phyloP scores from a whole-genome alignment of 2,329 filamentous ascomycete genomes.

The Pestalotiopsis sp. region DNA sequence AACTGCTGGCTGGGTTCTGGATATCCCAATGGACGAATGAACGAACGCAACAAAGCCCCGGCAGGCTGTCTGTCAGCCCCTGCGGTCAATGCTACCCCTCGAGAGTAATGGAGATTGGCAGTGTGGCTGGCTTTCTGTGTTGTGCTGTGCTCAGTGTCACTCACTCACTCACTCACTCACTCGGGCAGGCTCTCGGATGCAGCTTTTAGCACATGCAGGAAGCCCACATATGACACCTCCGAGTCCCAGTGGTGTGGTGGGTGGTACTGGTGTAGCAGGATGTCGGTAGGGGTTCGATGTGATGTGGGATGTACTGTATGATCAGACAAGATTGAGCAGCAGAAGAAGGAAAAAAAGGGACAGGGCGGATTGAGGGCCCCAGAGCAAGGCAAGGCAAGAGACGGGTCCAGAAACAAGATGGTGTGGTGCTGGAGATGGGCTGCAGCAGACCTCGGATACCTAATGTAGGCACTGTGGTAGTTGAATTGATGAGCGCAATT shows the following conservation, averaged over 20 bases:
- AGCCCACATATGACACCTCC: not conserved
- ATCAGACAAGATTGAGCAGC: not conserved
- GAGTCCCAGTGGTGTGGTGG: not conserved
- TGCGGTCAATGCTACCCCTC: not conserved
- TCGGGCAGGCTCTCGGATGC: not conserved
- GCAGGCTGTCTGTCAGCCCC: not conserved
- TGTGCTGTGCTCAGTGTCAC: not conserved
- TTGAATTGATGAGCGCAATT: no score
- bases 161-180: not conserved
- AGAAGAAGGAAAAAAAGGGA: not conserved
- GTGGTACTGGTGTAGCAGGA: not conserved
- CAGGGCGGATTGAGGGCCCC: not conserved
- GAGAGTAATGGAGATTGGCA: not conserved
- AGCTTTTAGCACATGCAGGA: slow-evolving; percentile 1
- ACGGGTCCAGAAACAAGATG: not conserved
- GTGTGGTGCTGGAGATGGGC: not conserved
- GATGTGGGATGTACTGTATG: not conserved
- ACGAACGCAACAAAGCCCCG: no score
- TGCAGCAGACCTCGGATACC: not conserved
- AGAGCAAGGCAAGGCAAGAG: not conserved
- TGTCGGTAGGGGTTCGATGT: not conserved
- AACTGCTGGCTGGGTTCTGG: no score
- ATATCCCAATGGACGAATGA: no score
- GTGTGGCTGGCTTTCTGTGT: slow-evolving; percentile 2
- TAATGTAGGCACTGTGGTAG: no score